A percentile compares a stretch with the other conserved stretches of the same genome.
These are phyloP conservation scores for Pezicula carpinea DNA, from an alignment of 2,329 filamentous ascomycete genomes.

Conservation along the genomic window DNA sequence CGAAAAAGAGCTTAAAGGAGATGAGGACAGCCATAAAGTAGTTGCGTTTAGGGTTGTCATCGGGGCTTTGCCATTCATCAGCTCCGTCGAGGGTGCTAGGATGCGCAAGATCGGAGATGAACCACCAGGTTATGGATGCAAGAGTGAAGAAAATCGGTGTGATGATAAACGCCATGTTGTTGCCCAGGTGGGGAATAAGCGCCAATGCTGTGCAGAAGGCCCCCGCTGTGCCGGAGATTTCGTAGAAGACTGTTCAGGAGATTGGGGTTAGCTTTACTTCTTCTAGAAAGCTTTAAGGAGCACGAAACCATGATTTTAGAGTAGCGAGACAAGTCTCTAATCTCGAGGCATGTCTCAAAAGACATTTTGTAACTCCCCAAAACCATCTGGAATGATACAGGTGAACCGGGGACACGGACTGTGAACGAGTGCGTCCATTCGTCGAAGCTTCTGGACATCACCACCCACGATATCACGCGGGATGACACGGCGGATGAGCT, in stretches of 20 bases:
- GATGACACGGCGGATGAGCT: conserved; percentile 45
- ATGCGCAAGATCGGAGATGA: conserved; percentile 37
- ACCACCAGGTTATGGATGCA: conserved; percentile 40
- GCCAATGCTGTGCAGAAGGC: conserved; percentile 44
- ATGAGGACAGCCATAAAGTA: conserved; percentile 34
- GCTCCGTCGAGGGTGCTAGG: conserved; percentile 12
- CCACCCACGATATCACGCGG: conserved; percentile 47
- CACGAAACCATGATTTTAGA: no score
- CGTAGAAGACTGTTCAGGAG: no score
- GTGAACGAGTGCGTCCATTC: conserved; percentile 27
- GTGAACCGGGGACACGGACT: no score
- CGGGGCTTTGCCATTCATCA: background rate
- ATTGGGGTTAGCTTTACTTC: no score
- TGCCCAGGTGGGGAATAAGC: conserved; percentile 43
- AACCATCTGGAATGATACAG: no score
- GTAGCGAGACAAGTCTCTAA: no score
- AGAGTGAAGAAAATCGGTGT: conserved; percentile 42
- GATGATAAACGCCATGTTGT: conserved; percentile 47
- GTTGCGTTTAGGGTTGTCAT: conserved; percentile 19
- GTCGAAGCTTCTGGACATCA: conserved; percentile 22
- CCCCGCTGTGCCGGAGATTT: conserved; percentile 42
- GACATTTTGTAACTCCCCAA: no score
- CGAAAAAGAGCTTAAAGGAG: conserved; percentile 39
- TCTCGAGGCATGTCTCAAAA: no score
- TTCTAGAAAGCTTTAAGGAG: no score